A percentile compares a stretch with the other conserved stretches of the same genome.
phyloP scores from a whole-genome alignment of 2,329 filamentous ascomycete genomes.

The Pseudomassariella vexata region DNA sequence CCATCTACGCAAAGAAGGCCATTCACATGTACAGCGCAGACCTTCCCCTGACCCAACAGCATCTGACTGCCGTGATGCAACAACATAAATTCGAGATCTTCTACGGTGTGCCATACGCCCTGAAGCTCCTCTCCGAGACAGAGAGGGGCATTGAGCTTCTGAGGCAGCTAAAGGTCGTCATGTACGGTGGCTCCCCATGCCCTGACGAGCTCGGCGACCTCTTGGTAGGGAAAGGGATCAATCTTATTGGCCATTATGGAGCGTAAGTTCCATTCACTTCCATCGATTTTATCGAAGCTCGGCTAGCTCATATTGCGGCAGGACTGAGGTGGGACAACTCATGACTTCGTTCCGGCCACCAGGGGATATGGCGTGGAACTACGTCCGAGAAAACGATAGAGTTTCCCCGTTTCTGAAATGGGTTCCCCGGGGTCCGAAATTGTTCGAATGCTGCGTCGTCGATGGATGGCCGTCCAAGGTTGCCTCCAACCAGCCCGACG shows the following conservation, averaged over 20 bases:
- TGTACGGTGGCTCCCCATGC: slow-evolving; percentile 52
- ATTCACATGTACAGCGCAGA: slow-evolving; percentile 49
- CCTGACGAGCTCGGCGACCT: slow-evolving; percentile 53
- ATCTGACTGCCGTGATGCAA: slow-evolving; percentile 38
- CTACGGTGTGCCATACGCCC: slow-evolving; percentile 56
- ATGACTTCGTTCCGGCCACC: slow-evolving; percentile 52
- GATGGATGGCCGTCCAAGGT: slow-evolving; percentile 31
- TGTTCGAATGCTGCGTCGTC: slow-evolving; percentile 30
- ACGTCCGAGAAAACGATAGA: slow-evolving; percentile 41
- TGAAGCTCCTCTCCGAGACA: slow-evolving; percentile 57
- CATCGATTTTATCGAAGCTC: background rate
- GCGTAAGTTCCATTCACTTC: slow-evolving; percentile 36
- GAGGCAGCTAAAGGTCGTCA: slow-evolving; percentile 41
- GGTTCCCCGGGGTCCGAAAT: slow-evolving; percentile 25
- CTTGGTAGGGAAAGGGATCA: slow-evolving; percentile 45
- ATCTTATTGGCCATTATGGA: slow-evolving; percentile 52
- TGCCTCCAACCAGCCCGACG: slow-evolving; percentile 24
- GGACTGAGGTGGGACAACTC: slow-evolving; percentile 55
- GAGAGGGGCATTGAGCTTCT: slow-evolving; percentile 45
- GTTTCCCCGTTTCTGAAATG: slow-evolving; percentile 28
- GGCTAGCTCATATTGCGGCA: slow-evolving; percentile 1
- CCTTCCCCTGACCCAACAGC: slow-evolving; percentile 47
- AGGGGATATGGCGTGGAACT: slow-evolving; percentile 56
- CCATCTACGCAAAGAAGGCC: slow-evolving; percentile 42
- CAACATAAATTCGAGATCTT: slow-evolving; percentile 45